Base-by-base conservation (phyloP, 2,329 filamentous ascomycete species). In the Fusarium haematococcum region DNA sequence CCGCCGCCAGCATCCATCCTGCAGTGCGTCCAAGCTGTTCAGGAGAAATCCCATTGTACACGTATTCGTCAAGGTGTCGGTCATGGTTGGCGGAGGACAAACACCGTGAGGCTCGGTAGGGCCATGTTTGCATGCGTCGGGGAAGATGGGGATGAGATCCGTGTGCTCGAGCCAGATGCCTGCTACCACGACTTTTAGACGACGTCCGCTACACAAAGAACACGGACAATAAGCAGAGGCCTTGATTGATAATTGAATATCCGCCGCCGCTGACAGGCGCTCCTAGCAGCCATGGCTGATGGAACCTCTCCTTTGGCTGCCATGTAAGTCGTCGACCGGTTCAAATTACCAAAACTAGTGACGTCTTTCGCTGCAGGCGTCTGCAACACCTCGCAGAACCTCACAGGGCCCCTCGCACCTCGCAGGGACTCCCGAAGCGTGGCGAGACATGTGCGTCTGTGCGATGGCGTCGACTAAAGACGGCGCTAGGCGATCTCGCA, bases 381-480 rank as follows among this genome's bases (percentile, higher is more conserved):
- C 63, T 65, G 65, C 58, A 75, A 71, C 63, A 73, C 59, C 59
- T 73, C 52, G 68, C 64, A 73, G 73, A 71, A 69, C 59, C 67
- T 75, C 65, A 61, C 69, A 76, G 75, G 66, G 65, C 63, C 65
- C n/a, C 71, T 43, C 48, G 63, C 56, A 58, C 52, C 60, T 58
- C 70, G 70, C 63, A 76, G 74, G 74, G 71, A 76, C 75, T 76
- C 76, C 77, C 75, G 77, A 74, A 67, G 73, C 65, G 75, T 78
- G 69, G 74, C 70, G 75, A 76, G 75, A 78, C 77, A 77, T 67
- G 72, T 70, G 58, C 68, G 69, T 71, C 73, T 78, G 75, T 59
- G 75, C 63, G 66, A 78, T 77, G 75, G 75, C 69, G 73, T 75
- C 63, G 68, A 69, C 73, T 71, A 75, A 48, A 61, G 57, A 65